These are phyloP conservation scores for Rhexocercosporidium sp. DNA, from an alignment of 2,329 filamentous ascomycete genomes.

Conservation along the genomic window DNA sequence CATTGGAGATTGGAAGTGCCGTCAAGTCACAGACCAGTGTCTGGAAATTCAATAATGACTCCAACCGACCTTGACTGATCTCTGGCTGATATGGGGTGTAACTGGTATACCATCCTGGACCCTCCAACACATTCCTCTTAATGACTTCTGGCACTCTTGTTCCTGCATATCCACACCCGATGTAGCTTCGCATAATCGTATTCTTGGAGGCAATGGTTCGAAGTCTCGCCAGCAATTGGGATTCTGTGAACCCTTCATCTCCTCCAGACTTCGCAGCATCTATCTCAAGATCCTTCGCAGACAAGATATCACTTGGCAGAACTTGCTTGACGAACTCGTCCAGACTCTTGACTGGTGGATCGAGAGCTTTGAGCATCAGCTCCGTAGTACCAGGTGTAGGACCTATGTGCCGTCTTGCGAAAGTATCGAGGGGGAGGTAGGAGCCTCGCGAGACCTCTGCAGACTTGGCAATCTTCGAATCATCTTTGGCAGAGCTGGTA, in stretches of 20 bases:
- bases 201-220: constrained; percentile 63
- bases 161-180: constrained; percentile 87
- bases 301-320: constrained; percentile 79
- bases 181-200: constrained; percentile 69
- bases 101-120: constrained; percentile 96
- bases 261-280: constrained; percentile 46
- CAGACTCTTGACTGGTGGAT: constrained; percentile 73
- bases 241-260: constrained; percentile 55
- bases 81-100: constrained; percentile 98
- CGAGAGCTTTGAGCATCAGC: constrained; percentile 80
- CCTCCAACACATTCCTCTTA: constrained; percentile 90
- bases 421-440: constrained; percentile 58
- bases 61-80: constrained; percentile 92
- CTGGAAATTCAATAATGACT: constrained; percentile 95
- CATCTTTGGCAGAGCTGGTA: constrained; percentile 40
- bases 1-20: constrained; percentile 85
- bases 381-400: constrained; percentile 72
- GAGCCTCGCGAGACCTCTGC: constrained; percentile 40
- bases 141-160: constrained; percentile 90
- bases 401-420: constrained; percentile 85
- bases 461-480: constrained; percentile 30
- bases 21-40: constrained; percentile 91
- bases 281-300: constrained; percentile 65
- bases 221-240: constrained; percentile 59
- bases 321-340: constrained; percentile 88